A percentile compares a stretch with the other conserved stretches of the same genome.
Conservation (phyloP, 2,329 filamentous ascomycete species). For the Plenodomus lindquistii region DNA sequence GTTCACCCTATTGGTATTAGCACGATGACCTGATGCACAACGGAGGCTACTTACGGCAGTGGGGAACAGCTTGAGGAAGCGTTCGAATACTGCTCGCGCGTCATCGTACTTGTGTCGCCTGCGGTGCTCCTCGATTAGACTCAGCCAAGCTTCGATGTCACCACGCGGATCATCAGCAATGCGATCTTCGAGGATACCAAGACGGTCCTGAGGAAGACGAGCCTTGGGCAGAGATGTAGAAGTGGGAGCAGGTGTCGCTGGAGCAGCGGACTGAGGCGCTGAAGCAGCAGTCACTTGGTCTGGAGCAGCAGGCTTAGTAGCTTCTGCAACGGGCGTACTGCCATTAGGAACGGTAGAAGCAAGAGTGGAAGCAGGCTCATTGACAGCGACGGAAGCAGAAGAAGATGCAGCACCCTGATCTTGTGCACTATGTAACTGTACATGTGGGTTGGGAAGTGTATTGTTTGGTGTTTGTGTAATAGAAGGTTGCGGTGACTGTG, state of each 20-base stretch:
- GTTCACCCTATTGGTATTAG: slow-evolving; percentile 74
- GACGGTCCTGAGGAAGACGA: slow-evolving; percentile 70
- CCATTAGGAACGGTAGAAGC: slow-evolving; percentile 55
- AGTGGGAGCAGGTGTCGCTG: slow-evolving; percentile 33
- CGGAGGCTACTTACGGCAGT: slow-evolving; percentile 71
- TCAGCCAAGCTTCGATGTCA: slow-evolving; percentile 89
- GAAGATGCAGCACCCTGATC: slow-evolving; percentile 50
- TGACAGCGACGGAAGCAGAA: slow-evolving; percentile 45
- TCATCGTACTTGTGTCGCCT: slow-evolving; percentile 81
- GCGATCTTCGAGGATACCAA: slow-evolving; percentile 84
- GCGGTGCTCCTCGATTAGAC: slow-evolving; percentile 82
- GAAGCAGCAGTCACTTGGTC: slow-evolving; percentile 33
- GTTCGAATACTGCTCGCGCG: slow-evolving; percentile 77
- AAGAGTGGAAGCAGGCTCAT: slow-evolving; percentile 54
- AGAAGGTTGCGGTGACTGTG: slow-evolving; percentile 57
- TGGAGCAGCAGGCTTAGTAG: slow-evolving; percentile 40
- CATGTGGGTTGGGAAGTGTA: slow-evolving; percentile 59
- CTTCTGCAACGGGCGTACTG: slow-evolving; percentile 43
- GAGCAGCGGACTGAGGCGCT: slow-evolving; percentile 47
- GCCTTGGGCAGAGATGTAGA: slow-evolving; percentile 48
- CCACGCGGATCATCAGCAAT: slow-evolving; percentile 91
- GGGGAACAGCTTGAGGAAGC: slow-evolving; percentile 87
- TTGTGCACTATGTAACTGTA: slow-evolving; percentile 64
- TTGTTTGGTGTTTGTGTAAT: slow-evolving; percentile 61
- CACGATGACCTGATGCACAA: slow-evolving; percentile 6